These are phyloP conservation scores for Kwoniella bestiolae DNA, from an alignment of 768 basidiomycete species.

Conservation along the genomic window DNA sequence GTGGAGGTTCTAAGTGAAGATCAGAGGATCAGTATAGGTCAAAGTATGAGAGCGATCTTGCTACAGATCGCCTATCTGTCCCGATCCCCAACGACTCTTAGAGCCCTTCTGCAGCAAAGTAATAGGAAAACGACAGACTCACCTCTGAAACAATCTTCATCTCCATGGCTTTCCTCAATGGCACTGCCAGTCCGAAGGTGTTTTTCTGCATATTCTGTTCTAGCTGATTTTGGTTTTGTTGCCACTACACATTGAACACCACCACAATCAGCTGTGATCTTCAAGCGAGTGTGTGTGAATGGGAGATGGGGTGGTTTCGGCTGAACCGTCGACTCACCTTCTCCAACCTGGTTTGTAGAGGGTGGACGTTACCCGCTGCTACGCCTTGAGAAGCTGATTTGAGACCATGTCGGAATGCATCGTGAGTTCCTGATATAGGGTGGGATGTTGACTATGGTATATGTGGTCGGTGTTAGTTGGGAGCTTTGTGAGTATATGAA, in stretches of 20 bases:
- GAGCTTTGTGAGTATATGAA: not conserved
- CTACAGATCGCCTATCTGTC: not conserved
- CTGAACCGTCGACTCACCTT: slow-evolving; percentile 64
- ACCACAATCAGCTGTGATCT: too few species aligned
- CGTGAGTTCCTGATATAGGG: slow-evolving; percentile 76
- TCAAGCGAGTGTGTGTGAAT: not conserved
- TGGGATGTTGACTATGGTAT: slow-evolving; percentile 48
- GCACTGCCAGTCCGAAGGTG: slow-evolving; percentile 82
- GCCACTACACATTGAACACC: slow-evolving; percentile 71
- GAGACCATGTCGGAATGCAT: slow-evolving; percentile 82
- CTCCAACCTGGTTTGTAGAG: slow-evolving; percentile 72
- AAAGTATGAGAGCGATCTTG: not conserved
- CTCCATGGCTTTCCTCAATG: slow-evolving; percentile 91
- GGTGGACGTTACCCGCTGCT: slow-evolving; percentile 62
- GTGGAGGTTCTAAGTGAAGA: slow-evolving; percentile 40
- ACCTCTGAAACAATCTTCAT: slow-evolving; percentile 80
- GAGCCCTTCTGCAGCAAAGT: not conserved
- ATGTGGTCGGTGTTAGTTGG: not conserved
- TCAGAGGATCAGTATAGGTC: not conserved
- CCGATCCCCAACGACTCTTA: not conserved
- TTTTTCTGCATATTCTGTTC: slow-evolving; percentile 83
- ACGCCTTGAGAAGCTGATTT: slow-evolving; percentile 78
- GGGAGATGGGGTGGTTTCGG: not conserved
- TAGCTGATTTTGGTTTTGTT: slow-evolving; percentile 84
- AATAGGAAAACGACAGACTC: slow-evolving; percentile 48